A percentile compares a stretch with the other conserved stretches of the same genome.
phyloP scores from a whole-genome alignment of 2,329 filamentous ascomycete species.

The Mycosphaerella sp. region DNA sequence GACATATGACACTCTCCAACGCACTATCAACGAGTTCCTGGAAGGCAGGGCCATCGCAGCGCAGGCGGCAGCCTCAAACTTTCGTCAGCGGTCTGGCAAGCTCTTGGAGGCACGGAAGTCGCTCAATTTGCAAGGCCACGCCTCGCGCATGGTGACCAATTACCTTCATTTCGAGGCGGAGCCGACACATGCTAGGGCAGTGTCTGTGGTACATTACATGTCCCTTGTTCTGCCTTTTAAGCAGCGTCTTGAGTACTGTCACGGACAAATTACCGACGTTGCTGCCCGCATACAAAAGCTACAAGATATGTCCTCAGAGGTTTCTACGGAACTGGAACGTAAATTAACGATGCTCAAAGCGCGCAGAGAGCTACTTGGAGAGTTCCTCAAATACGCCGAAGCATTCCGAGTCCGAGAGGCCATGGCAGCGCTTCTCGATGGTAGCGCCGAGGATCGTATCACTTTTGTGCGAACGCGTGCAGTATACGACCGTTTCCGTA shows the following conservation, averaged over 20 bases:
- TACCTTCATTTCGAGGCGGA: constrained; percentile 14
- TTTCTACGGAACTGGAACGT: neutral
- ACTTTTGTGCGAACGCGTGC: neutral
- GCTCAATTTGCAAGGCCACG: constrained; percentile 6
- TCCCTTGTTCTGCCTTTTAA: constrained; percentile 1
- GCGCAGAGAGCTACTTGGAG: neutral
- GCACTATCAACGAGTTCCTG: constrained; percentile 14
- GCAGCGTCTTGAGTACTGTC: neutral
- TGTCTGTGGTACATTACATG: constrained; percentile 4
- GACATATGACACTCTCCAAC: constrained; percentile 9
- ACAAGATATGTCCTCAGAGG: neutral
- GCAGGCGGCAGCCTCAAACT: constrained; percentile 2
- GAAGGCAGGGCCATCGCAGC: constrained; percentile 8
- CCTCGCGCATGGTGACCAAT: constrained; percentile 15
- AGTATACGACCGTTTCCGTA: neutral
- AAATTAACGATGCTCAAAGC: neutral
- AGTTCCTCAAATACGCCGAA: neutral
- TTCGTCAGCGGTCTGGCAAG: neutral
- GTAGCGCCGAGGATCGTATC: constrained; percentile 2
- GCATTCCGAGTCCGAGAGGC: constrained; percentile 1
- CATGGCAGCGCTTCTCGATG: constrained; percentile 6
- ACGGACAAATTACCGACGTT: neutral
- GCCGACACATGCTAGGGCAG: neutral
- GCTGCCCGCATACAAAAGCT: neutral
- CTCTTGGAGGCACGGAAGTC: neutral